Base-by-base conservation (phyloP, 2,329 filamentous ascomycete genomes). In the Thyridium curvatum region DNA sequence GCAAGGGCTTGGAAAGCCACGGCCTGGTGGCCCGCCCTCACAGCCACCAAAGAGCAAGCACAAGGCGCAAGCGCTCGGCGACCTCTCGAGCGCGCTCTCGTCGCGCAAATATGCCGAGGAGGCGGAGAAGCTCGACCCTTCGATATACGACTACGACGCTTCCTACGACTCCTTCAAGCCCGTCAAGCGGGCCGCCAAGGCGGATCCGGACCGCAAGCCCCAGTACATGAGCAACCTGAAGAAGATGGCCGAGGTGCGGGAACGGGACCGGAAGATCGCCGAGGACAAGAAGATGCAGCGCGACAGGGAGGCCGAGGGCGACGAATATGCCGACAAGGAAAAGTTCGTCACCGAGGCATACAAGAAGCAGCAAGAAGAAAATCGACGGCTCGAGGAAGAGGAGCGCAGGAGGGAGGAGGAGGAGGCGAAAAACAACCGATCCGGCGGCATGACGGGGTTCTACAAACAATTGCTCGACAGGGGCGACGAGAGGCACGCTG, bases 261-360 rank as follows among this genome's bases (percentile, higher is more conserved):
- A 90, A 56, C 79, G 86, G 39, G 86, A 93, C 58, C 77, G 83
- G 34, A 69, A 84, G 35, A 81, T 89, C 18, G 86, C 86, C 3
- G 82, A 86, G 54, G 86, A 93, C 63, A 88, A 88, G 62, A 77
- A 85, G 59, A 71, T 93, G 50, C 81, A 85, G 50, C 74, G 81
- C 17, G 86, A 93, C 56, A 74, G 86, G 34, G 86, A 86, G 52
- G 82, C 78, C 1, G 87, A 93, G 56, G 86, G 86, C 14, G 86
- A 91, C 28, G 83, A 84, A 53, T 93, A 80, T 52, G 83, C 75
- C 0, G 86, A 83, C 51, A 93, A 90, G 64, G 87, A 93, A 56
- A 86, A 83, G 60, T 93, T 93, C 49, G 87, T 93, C 28, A 93
- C 86, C 0, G 82, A 80, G 41, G 86, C 86, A 29, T 94, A 93